Evolutionary conservation across 192 early-diverging fungal genomes (phyloP).

Genomic region (Phlyctochytrium arcticum): DNA sequence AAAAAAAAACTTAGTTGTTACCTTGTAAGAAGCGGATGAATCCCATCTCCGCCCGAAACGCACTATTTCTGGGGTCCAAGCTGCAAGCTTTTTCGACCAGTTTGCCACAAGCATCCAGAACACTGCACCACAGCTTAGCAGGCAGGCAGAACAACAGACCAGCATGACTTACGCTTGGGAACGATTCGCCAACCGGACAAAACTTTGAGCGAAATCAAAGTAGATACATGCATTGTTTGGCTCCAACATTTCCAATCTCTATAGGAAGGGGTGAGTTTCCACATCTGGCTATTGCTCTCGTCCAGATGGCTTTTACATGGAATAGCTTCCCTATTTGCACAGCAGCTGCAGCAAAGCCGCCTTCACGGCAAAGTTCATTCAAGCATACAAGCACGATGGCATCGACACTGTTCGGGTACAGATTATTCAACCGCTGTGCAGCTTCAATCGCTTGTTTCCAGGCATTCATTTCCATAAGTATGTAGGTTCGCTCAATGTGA

Average conservation of each 20-base stretch:
- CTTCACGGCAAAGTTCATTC: slow-evolving; percentile 40
- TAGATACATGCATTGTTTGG: slow-evolving; percentile 34
- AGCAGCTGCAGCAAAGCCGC: slow-evolving; percentile 27
- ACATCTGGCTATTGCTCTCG: background rate
- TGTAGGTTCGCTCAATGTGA: slow-evolving; percentile 47
- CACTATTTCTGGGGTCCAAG: slow-evolving; percentile 26
- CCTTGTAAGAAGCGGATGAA: slow-evolving; percentile 34
- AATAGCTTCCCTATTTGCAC: slow-evolving; percentile 31
- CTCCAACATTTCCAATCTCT: slow-evolving; percentile 35
- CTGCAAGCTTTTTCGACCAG: slow-evolving; percentile 31
- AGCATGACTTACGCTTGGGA: slow-evolving; percentile 8
- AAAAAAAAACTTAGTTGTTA: background rate
- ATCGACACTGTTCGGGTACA: slow-evolving; percentile 43
- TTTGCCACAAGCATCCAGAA: slow-evolving; percentile 33
- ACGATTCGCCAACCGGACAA: slow-evolving; percentile 33
- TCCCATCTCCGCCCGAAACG: slow-evolving; percentile 38
- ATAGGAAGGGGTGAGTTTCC: background rate
- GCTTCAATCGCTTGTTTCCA: slow-evolving; percentile 51
- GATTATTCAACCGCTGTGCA: slow-evolving; percentile 30
- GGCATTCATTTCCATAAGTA: slow-evolving; percentile 36
- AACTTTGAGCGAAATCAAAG: slow-evolving; percentile 25
- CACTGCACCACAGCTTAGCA: slow-evolving; percentile 11
- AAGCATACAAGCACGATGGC: slow-evolving; percentile 30
- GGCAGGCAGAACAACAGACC: background rate
- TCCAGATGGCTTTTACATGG: slow-evolving; percentile 14